Percentiles rank a stretch among this genome's conserved stretches.
Conservation (phyloP, 768 basidiomycete species). For the Pleurotus giganteus region DNA sequence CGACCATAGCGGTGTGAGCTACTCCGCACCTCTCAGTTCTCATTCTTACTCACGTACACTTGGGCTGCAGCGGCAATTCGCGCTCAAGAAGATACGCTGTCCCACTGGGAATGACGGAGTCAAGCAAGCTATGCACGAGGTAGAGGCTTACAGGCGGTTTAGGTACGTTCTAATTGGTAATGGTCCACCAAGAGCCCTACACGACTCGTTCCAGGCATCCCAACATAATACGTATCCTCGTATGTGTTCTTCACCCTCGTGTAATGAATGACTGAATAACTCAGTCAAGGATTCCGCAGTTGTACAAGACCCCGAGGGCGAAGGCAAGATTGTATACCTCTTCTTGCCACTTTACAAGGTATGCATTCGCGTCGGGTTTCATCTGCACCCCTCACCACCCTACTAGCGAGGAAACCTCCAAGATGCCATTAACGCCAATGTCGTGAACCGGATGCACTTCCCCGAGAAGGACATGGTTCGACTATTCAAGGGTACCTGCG, state of each 20-base stretch:
- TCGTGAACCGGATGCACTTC: constrained; percentile 79
- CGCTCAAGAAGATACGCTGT: constrained; percentile 95
- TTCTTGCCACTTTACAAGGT: constrained; percentile 94
- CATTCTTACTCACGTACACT: background rate
- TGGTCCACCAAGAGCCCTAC: background rate
- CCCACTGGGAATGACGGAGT: constrained; percentile 87
- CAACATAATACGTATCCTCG: constrained; percentile 94
- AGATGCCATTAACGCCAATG: constrained; percentile 87
- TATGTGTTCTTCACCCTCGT: constrained; percentile 25
- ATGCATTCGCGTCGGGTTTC: constrained; percentile 10
- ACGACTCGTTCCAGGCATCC: constrained; percentile 61
- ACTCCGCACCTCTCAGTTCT: background rate
- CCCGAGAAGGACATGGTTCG: constrained; percentile 86
- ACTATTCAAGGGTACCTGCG: constrained; percentile 92
- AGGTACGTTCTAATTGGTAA: constrained; percentile 50
- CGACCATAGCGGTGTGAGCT: constrained; percentile 75
- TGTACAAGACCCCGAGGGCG: constrained; percentile 89
- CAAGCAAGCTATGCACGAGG: constrained; percentile 84
- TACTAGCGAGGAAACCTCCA: constrained; percentile 87
- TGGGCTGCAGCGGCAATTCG: constrained; percentile 73
- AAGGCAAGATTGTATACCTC: constrained; percentile 93
- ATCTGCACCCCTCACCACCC: constrained; percentile 1
- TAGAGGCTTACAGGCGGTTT: constrained; percentile 93
- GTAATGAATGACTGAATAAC: constrained; percentile 16
- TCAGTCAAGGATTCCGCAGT: constrained; percentile 80